These are phyloP conservation scores for Stemphylium vesicarium DNA, from an alignment of 2,329 filamentous ascomycete genomes.

Conservation along the genomic window DNA sequence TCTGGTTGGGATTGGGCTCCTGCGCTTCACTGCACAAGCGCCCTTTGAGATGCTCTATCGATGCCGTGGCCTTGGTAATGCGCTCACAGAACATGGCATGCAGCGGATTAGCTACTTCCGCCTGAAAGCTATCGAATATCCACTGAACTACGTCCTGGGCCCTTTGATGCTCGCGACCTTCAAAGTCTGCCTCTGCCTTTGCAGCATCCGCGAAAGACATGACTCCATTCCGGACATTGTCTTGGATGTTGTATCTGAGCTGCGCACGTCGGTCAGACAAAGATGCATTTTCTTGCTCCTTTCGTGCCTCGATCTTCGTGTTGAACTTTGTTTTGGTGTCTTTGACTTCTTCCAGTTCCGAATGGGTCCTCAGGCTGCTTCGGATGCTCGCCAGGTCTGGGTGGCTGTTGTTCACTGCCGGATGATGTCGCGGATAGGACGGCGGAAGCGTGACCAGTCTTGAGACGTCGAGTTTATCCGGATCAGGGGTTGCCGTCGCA, in stretches of 20 bases:
- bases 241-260: constrained; percentile 76
- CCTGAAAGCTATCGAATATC: constrained; percentile 85
- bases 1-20: constrained; percentile 74
- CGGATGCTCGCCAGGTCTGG: constrained; percentile 84
- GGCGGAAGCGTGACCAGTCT: constrained; percentile 91
- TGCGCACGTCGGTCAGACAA: constrained; percentile 68
- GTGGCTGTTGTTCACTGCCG: constrained; percentile 94
- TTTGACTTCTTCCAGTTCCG: constrained; percentile 74
- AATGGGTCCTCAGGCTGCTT: constrained; percentile 73
- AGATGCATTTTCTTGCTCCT: constrained; percentile 60
- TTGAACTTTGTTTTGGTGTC: constrained; percentile 66
- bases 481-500: constrained; percentile 56
- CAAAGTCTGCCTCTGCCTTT: constrained; percentile 77
- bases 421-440: constrained; percentile 91
- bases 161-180: constrained; percentile 70
- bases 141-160: constrained; percentile 76
- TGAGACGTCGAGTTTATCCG: constrained; percentile 78
- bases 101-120: constrained; percentile 79
- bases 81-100: constrained; percentile 80
- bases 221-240: constrained; percentile 76
- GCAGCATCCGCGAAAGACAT: constrained; percentile 85
- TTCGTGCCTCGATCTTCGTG: constrained; percentile 59
- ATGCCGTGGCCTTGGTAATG: constrained; percentile 73
- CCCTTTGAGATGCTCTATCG: constrained; percentile 77
- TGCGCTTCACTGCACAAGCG: constrained; percentile 76